Percentiles rank a stretch among this genome's conserved stretches.
phyloP scores from a whole-genome alignment of 768 basidiomycete species.

The Mycena rosella region DNA sequence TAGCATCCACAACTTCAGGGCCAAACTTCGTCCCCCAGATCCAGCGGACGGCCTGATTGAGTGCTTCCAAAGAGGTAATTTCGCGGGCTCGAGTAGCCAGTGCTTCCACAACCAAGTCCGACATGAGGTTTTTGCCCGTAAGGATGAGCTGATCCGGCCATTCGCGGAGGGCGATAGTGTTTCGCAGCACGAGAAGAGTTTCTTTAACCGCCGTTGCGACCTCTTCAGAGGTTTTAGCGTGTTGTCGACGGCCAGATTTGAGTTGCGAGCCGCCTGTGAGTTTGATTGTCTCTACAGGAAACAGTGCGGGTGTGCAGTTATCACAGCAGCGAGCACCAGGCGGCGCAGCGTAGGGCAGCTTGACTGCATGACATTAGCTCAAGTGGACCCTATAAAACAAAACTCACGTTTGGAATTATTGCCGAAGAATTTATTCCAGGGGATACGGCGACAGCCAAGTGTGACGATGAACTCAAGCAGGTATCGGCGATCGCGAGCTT shows the following conservation, averaged over 20 bases:
- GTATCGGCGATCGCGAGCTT: not conserved
- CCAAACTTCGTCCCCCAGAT: constrained; percentile 1
- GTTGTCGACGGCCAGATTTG: not conserved
- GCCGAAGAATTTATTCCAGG: not conserved
- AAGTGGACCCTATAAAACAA: too few relatives aligned
- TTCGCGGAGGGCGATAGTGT: not conserved
- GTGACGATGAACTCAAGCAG: not conserved
- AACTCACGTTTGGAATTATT: not conserved
- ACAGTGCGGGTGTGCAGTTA: constrained; percentile 15
- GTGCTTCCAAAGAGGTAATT: not conserved
- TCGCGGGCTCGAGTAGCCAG: constrained; percentile 10
- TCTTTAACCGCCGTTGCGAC: not conserved
- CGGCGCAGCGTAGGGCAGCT: too few relatives aligned
- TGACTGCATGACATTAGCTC: too few relatives aligned
- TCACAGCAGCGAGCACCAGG: constrained; percentile 36
- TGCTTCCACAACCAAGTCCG: constrained; percentile 3
- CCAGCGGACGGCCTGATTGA: constrained; percentile 4
- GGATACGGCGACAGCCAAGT: not conserved
- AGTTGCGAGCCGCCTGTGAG: not conserved
- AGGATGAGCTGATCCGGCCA: not conserved
- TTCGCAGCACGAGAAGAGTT: not conserved
- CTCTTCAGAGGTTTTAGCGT: constrained; percentile 11
- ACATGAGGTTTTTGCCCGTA: constrained; percentile 14
- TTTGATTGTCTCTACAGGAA: constrained; percentile 22
- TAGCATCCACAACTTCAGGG: not conserved